Base-by-base conservation (phyloP, 345 rosid species). In the Syzygium grande region DNA sequence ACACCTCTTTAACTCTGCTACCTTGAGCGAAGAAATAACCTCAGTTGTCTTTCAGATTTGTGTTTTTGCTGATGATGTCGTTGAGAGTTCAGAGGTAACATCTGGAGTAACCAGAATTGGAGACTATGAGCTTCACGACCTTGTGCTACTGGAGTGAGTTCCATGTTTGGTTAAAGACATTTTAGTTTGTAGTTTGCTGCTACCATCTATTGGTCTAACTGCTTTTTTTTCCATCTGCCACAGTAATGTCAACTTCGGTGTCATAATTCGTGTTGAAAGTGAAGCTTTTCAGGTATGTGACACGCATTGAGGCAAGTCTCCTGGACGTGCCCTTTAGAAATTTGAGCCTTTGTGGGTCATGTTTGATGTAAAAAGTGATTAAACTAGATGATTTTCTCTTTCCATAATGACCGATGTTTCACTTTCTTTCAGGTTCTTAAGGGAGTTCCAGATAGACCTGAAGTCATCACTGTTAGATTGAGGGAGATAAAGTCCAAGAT, bases 1-100 rank as follows among this genome's bases (percentile, higher is more conserved):
- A 73, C 79, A 30, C 25, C 49, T 73, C 49, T 73, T 73, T 34
- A 34, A 73, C 46, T 19, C 49, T 73, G 43, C 46, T 68, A 68
- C 46, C 34, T 68, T 30, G 13, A 68, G 25, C 10, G 13, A 73
- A 73, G 80, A 73, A 17, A 34, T 73, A 73, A 52, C 55, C 53
- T 90, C 25, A 90, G n/a, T 88, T 90, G 52, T 88, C 68, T 80
- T 80, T 90, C 92, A 96, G 99, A 93, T 96, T 29, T 95, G 96
- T 85, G 99, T 96, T 55, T 96, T 97, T 91, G 96, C 99, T 84
- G 99, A 98, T 90, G 98, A 96, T 89, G 99, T 96, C 89, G 99
- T 96, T 86, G 97, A 95, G 92, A 98, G 98, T 90, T 96, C 98
- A 58, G 99, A 96, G 94, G 99, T 98, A 86, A 95, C 98, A 52